Evolutionary conservation across 495 filamentous ascomycete species (phyloP), one percentile per base, ranked within the genome.

Genomic region (Aspergillus saccharolyticus): DNA sequence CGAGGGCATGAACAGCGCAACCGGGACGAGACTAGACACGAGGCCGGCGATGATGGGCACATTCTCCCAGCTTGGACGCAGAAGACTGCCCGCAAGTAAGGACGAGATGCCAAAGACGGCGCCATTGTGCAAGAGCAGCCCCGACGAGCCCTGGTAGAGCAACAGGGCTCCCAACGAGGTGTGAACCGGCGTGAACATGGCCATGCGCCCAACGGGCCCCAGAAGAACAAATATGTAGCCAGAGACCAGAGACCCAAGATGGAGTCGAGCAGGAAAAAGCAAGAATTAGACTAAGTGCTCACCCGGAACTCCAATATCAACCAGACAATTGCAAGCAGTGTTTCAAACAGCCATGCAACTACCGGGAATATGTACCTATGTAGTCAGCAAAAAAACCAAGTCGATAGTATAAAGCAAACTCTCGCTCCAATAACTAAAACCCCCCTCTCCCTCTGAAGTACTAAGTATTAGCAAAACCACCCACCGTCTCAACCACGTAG

Each of bases 171-270:
- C 83, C 12, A 84, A 56, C 10, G 78, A 73, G 7, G 83, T 82
- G 54, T 83, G 73, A 12, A 85, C 52, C 0, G 83, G 81, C 0
- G 83, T 85, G 61, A 85, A 84, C 83, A 85, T 85, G 21, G n/a
- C 16, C 9, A 7, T 12, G 43, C n/a, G n/a, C n/a, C n/a, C n/a
- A n/a, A n/a, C n/a, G n/a, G n/a, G n/a, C n/a, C n/a, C n/a, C n/a
- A n/a, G n/a, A n/a, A n/a, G n/a, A n/a, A n/a, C n/a, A n/a, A n/a
- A n/a, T n/a, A n/a, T n/a, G n/a, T n/a, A n/a, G n/a, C n/a, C n/a
- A n/a, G n/a, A n/a, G n/a, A n/a, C n/a, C n/a, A n/a, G n/a, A n/a
- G 25, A 28, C 25, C 25, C 25, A 28, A 28, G 25, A 28, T 28
- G 4, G 9, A 28, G n/a, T n/a, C 25, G 25, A 28, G 25, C 25